These are phyloP conservation scores for Diaporthe australafricana DNA, from an alignment of 2,329 filamentous ascomycete genomes.

Conservation along the genomic window DNA sequence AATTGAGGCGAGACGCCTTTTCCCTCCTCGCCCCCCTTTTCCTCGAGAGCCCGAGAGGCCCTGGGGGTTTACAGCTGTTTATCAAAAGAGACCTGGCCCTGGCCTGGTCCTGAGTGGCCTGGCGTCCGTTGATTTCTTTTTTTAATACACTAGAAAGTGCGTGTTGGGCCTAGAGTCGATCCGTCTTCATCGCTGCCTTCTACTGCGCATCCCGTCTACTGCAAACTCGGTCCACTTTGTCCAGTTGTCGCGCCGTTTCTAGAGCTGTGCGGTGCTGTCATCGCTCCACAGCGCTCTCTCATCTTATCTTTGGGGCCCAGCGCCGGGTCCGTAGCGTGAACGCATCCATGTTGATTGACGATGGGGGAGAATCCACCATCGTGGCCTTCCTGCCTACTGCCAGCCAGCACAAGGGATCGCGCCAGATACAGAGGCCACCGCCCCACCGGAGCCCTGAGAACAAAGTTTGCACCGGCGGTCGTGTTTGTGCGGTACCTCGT, in stretches of 20 bases:
- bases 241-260: constrained; percentile 1
- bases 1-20: constrained; percentile 3
- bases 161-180: neutral
- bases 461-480: constrained; percentile 7
- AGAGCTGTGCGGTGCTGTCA: constrained; percentile 36
- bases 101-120: neutral
- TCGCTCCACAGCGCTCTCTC: constrained; percentile 30
- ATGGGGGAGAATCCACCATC: constrained; percentile 11
- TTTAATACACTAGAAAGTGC: neutral
- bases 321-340: neutral
- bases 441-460: neutral
- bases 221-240: constrained; percentile 17
- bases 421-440: neutral
- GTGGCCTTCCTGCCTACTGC: constrained; percentile 8
- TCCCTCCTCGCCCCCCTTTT: constrained; percentile 5
- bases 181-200: neutral
- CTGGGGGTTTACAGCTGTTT: neutral
- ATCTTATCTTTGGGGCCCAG: constrained; percentile 30
- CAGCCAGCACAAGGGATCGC: constrained; percentile 11
- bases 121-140: too few relatives aligned
- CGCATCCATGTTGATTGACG: neutral
- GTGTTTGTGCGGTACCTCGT: constrained; percentile 23
- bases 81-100: neutral
- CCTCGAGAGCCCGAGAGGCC: neutral
- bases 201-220: neutral